Base-by-base conservation (phyloP, 345 rosid species). In the Ceriops zippeliana region DNA sequence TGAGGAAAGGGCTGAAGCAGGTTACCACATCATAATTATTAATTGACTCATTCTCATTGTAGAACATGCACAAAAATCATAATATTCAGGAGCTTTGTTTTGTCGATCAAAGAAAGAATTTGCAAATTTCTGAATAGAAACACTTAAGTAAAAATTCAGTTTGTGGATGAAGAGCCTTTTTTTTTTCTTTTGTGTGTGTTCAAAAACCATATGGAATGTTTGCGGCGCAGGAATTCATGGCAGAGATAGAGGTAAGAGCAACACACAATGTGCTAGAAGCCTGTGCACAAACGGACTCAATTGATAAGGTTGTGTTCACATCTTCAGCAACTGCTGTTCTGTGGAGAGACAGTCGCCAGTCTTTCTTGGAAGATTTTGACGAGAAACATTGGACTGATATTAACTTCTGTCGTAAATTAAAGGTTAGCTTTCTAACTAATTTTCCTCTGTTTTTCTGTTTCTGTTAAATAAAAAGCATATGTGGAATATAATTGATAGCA, bases 221-320 rank as follows among this genome's bases (percentile, higher is more conserved):
- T 13, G 0, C 5, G 63, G 31, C 32, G 68, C 83, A 88, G 89
- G 93, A 88, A 59, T 73, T 47, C 16, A 85, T 81, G 88, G 80
- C 86, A 31, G 93, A 88, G 37, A 84, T 82, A 35, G 90, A 89
- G 75, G 90, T 79, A 5, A 72, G 85, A 63, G 89, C 90, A 30
- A 88, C 93, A 0, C 90, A 86, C 54, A 88, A 88, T 61, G 88
- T 81, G 73, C 61, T 89, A 11, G 93, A 89, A 68, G 93, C 93
- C 6, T 89, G 93, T 21, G 89, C 89, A 7, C 88, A 81, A 35
- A 82, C 83, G 0, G 87, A 81, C 5, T 85, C 85, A 4, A 82
- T 89, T 0, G 78, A 83, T 63, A 86, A 86, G 80, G 90, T 89
- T 10, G 89, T 89, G 52, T 86, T 89, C 80, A 78, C 88, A 6